Base-by-base conservation (phyloP, 2,329 filamentous ascomycete species). In the Pseudohalonectria lignicola region DNA sequence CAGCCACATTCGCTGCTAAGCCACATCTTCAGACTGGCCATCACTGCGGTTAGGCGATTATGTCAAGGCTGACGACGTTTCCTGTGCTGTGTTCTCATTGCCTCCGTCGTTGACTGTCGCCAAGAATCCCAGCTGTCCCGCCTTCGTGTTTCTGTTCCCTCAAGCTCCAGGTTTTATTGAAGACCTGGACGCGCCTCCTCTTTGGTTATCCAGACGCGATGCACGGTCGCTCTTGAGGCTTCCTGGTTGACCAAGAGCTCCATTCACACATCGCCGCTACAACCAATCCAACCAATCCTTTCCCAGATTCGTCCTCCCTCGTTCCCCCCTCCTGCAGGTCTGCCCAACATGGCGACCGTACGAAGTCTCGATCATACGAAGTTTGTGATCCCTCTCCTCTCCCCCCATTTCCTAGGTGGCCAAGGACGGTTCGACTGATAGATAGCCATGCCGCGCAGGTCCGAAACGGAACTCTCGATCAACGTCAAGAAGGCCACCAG, bases 401-500 rank as follows among this genome's bases (percentile, higher is more conserved):
- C n/a, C 13, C 17, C 30, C 17, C 13, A 10, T 17, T 31, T 28
- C 23, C 15, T 21, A 2, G 29, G 23, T 36, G 12, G 29, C 20
- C 19, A 17, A 18, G 12, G 9, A 8, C 12, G 19, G 19, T 17
- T 30, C n/a, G 20, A 41, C 48, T 50, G 39, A 50, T 43, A n/a
- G n/a, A 37, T 30, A 38, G 36, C 36, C 19, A 34, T 34, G 37
- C 40, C 43, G 40, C 42, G 43, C 52, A 82, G 78, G 55, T 78
- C 76, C 53, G 79, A 83, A 54, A 69, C 73, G 49, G 79, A 83
- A 57, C 69, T 83, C 47, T 69, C 75, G 42, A 74, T 82, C 59
- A 79, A 79, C 59, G 82, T 83, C 49, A 71, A 72, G 54, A 83
- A 83, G 55, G 79, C 79, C 15, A 83, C 78, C 37, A 82, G 69